Base-by-base conservation (phyloP, 371 early-diverging fungal genomes). In the Zychaea mexicana region DNA sequence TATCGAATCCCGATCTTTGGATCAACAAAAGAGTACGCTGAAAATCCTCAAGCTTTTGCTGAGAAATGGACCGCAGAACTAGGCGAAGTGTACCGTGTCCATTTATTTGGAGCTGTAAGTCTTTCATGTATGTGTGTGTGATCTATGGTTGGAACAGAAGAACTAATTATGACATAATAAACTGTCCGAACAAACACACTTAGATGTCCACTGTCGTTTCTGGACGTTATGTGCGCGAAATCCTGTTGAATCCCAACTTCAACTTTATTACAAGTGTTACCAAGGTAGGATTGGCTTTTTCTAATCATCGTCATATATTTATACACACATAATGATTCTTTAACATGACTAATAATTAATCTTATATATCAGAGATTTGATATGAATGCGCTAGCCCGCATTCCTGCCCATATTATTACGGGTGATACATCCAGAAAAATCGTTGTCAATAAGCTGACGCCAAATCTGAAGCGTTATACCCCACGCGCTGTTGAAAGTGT, bases 1-100 rank as follows among this genome's bases (percentile, higher is more conserved):
- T 67, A 67, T n/a, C 58, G 13, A 26, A 42, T 53, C 12, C 68
- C 68, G 3, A 52, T 67, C 26, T 33, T 67, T 15, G 68, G 68
- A 0, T 67, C 68, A 8, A 67, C 68, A 5, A 19, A 10, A 0
- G 63, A 57, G 8, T 67, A 67, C 47, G 21, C 15, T 15, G 36
- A 59, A 5, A 55, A 67, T 27, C 68, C 68, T 30, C 42, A 54
- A 36, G 63, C 49, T 22, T 67, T 67, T 39, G 31, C 38, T 12
- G 58, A 62, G 54, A 62, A 67, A 47, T 62, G 54, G 54, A 60
- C 57, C 12, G 53, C 31, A 19, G 56, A 59, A 36, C 36, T 55
- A 33, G 68, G 68, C 9, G 49, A 55, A 12, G 63, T 62, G 22
- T 67, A 42, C 60, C 17, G 60, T 24, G 54, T 47, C 12, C 57